Evolutionary conservation across 1,284 basidiomycete species (phyloP), one percentile per base, ranked within the genome.

Genomic region (Peniophora sp.): DNA sequence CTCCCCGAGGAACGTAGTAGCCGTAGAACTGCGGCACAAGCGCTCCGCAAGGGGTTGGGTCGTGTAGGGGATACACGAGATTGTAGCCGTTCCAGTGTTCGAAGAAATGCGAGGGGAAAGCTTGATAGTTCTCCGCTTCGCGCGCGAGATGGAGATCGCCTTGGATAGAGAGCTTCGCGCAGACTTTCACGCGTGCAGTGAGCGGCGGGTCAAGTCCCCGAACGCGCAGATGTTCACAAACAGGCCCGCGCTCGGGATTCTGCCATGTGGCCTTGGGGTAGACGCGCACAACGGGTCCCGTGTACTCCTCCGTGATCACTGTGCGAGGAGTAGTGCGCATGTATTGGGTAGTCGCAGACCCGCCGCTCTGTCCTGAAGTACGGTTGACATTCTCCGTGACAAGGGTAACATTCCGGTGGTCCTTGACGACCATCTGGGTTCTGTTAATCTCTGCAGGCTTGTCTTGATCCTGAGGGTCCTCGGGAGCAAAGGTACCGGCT

Each of bases 1-100:
- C 51, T 2, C 52, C 18, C 9, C 61, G 61, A 0, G 70, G 69
- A 10, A 67, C 58, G 57, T 78, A 79, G 60, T 72, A 75, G 1
- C 77, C 76, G 57, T 74, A 79, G 59, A 71, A 79, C 60, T 76
- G 75, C 8, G 78, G 77, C 3, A 75, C 71, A 42, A 78, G 55
- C 1, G 77, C 65, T 6, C 68, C 68, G 10, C 72, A 64, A 11
- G 76, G 76, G 0, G 71, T 67, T 1, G 75, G 76, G 47, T 72
- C 63, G 32, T 64, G 63, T 42, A 74, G 27, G 3, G 73, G 73
- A 10, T 58, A 54, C 3, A 73, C 55, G 47, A 74, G 47, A 54
- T 76, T 74, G 55, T 67, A 73, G 2, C 76, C 76, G 52, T 62
- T 73, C 68, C 70, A 78, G 52, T 78, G 71, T 56, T 77, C 63